Percentiles rank a stretch among this genome's conserved stretches.
Conservation (phyloP, 2,329 filamentous ascomycete genomes). For the Westerdykella aurantiaca region DNA sequence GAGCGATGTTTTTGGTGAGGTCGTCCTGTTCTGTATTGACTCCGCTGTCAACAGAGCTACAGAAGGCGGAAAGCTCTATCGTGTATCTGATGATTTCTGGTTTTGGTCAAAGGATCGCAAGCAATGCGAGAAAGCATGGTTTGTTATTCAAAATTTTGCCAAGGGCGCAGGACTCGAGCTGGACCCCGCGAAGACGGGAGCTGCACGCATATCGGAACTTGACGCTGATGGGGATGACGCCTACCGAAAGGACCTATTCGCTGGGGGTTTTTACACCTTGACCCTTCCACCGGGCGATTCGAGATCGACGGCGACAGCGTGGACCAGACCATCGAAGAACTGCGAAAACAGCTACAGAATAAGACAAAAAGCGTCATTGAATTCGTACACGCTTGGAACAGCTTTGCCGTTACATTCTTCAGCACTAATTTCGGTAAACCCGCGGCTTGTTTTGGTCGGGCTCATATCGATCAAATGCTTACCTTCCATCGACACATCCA, state of each 20-base stretch:
- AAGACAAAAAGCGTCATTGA: slow-evolving; percentile 30
- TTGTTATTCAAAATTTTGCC: slow-evolving; percentile 39
- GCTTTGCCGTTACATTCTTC: slow-evolving; percentile 50
- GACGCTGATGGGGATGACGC: slow-evolving; percentile 9
- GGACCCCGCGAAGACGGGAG: slow-evolving; percentile 40
- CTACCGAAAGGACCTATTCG: slow-evolving; percentile 27
- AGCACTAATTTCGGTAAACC: slow-evolving; percentile 49
- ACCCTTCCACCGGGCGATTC: slow-evolving; percentile 22
- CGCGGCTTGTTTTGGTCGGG: slow-evolving; percentile 48
- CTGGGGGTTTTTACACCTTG: slow-evolving; percentile 30
- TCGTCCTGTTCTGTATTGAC: slow-evolving; percentile 46
- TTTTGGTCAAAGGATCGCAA: slow-evolving; percentile 42
- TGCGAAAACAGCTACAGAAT: slow-evolving; percentile 23
- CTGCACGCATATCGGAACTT: slow-evolving; percentile 29
- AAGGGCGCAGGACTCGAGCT: slow-evolving; percentile 41
- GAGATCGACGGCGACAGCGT: slow-evolving; percentile 32
- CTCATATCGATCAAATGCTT: slow-evolving; percentile 51
- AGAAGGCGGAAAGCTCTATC: slow-evolving; percentile 40
- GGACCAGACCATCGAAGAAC: slow-evolving; percentile 24
- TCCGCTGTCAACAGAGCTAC: slow-evolving; percentile 42
- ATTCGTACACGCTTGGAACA: slow-evolving; percentile 46
- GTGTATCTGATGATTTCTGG: slow-evolving; percentile 48
- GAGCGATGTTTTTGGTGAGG: slow-evolving; percentile 45
- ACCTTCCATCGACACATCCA: slow-evolving; percentile 48
- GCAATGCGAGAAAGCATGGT: slow-evolving; percentile 41